Evolutionary conservation across 164 flowering plant genomes (phyloP).

Genomic region (Vitis vinifera): DNA sequence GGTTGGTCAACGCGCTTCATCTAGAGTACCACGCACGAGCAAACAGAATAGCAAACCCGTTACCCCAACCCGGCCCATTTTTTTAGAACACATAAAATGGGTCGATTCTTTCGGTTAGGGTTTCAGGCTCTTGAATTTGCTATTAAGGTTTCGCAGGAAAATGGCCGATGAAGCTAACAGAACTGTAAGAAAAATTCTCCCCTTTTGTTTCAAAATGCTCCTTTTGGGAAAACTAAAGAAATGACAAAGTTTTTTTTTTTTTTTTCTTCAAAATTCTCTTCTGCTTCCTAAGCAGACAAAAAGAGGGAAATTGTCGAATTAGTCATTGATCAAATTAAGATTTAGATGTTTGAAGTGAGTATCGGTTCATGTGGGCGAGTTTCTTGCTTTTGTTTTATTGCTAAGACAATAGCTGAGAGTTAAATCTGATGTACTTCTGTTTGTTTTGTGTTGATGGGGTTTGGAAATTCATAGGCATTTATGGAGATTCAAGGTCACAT

Average conservation of each 20-base stretch:
- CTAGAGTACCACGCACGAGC: not conserved
- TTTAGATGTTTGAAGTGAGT: too few species aligned
- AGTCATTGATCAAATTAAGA: too few species aligned
- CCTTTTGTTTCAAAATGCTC: not conserved
- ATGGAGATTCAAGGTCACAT: conserved; percentile 79
- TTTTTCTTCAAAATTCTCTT: not conserved
- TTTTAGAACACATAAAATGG: not conserved
- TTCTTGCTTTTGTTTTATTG: too few species aligned
- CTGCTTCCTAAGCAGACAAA: not conserved
- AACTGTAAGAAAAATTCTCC: conserved; percentile 26
- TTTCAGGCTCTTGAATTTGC: not conserved
- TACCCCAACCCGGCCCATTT: not conserved
- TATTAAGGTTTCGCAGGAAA: not conserved
- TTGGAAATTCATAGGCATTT: conserved; percentile 49
- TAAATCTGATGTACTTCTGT: not conserved
- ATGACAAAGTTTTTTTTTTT: not conserved
- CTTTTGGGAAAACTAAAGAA: not conserved
- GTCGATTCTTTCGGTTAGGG: not conserved
- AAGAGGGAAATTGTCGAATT: not conserved
- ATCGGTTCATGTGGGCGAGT: too few species aligned
- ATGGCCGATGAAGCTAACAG: conserved; percentile 54
- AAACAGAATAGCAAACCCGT: not conserved
- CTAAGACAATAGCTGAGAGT: too few species aligned
- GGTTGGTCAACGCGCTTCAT: too few species aligned
- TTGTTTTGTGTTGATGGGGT: not conserved